Conservation (phyloP, 2,329 filamentous ascomycete species). For the Thelonectria olida region DNA sequence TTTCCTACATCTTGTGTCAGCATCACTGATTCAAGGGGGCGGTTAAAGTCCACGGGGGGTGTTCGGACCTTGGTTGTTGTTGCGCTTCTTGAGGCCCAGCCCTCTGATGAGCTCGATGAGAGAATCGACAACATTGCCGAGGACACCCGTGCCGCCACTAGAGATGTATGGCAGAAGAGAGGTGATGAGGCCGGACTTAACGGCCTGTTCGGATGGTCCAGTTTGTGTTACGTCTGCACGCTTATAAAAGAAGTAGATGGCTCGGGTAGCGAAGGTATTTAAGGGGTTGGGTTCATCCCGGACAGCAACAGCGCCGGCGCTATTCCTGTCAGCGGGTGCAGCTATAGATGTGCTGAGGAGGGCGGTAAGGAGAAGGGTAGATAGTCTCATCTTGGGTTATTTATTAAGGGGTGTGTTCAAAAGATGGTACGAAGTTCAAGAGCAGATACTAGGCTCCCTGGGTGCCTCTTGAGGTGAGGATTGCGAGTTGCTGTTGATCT, state of each 20-base stretch:
- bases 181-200: background rate
- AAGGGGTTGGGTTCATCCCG: background rate
- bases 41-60: too few species aligned
- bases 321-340: background rate
- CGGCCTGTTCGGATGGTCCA: background rate
- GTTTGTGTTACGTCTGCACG: background rate
- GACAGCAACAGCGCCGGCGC: background rate
- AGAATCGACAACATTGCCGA: background rate
- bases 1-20: background rate
- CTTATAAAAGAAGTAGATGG: background rate
- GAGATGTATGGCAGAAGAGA: background rate
- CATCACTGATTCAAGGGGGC: background rate
- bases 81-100: background rate
- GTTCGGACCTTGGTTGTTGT: background rate
- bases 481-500: background rate
- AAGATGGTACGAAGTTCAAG: too few species aligned
- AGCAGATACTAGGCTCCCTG: too few species aligned
- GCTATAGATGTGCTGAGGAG: background rate
- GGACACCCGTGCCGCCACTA: background rate
- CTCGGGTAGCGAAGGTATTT: background rate
- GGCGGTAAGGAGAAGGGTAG: background rate
- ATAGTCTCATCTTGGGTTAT: background rate
- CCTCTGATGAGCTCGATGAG: background rate
- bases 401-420: too few species aligned
- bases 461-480: background rate